Evolutionary conservation across 2,329 filamentous ascomycete genomes (phyloP), one percentile per base, ranked within the genome.

Genomic region (Stenocarpella maydis): DNA sequence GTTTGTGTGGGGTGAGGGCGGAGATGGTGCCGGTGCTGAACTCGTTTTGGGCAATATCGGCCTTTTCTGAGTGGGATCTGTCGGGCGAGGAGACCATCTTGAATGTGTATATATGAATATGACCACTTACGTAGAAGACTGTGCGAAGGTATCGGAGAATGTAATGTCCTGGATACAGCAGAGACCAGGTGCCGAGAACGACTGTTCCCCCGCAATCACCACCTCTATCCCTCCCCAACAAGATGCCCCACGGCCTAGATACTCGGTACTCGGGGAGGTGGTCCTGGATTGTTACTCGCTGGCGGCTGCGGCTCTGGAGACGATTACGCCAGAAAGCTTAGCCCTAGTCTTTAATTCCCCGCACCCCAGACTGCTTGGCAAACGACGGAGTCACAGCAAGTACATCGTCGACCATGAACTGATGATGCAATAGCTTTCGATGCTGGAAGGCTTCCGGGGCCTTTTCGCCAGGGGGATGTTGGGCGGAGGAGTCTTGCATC

Each of bases 41-140:
- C 28, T 72, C 71, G 47, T 64, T 24, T 47, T 72, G 63, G 6
- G 64, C 45, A 17, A 70, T 39, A 26, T 53, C 65, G 15, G 60
- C 37, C 24, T 72, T 72, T 52, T 71, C 69, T 26, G 43, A 24
- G 8, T 43, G 19, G 1, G 52, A 34, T 39, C 39, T 58, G 52
- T 65, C 49, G 34, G 24, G 34, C n/a, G n/a, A n/a, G 2, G 24
- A 34, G 45, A 19, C 24, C 69, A 69, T 69, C 41, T 58, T 65
- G n/a, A n/a, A n/a, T n/a, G 58, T 34, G 49, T 37, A 37, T 37
- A 14, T 6, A 37, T 17, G 0, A 12, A n/a, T n/a, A n/a, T n/a
- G n/a, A n/a, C n/a, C n/a, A n/a, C n/a, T n/a, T n/a, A n/a, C n/a
- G n/a, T n/a, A n/a, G n/a, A n/a, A n/a, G n/a, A n/a, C n/a, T n/a